Conservation (phyloP, 2,329 filamentous ascomycete genomes). For the Talaromyces sp. region DNA sequence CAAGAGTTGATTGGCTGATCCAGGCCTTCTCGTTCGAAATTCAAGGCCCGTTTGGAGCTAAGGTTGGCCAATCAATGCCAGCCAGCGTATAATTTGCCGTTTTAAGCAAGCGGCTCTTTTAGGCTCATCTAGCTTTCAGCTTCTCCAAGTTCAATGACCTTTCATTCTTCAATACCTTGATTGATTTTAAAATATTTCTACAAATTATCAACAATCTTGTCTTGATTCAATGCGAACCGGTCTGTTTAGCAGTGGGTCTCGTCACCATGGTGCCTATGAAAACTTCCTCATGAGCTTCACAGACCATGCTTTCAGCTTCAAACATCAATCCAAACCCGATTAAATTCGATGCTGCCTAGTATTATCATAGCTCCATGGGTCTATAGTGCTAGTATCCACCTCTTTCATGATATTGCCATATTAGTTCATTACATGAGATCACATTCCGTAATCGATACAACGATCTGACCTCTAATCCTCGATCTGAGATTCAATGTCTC, state of each 20-base stretch:
- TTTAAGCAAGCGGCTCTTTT: not conserved
- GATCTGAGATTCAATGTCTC: slow-evolving; percentile 1
- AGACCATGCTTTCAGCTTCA: not conserved
- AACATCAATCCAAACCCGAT: not conserved
- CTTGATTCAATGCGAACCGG: not conserved
- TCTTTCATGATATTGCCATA: not conserved
- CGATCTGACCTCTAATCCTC: not conserved
- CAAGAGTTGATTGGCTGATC: not conserved
- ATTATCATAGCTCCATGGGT: not conserved
- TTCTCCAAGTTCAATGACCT: not conserved
- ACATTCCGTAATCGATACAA: not conserved
- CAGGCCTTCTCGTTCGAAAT: not conserved
- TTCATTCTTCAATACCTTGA: not conserved
- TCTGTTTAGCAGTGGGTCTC: not conserved
- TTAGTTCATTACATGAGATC: not conserved
- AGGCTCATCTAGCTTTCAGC: not conserved
- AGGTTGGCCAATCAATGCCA: not conserved
- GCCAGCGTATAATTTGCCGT: not conserved
- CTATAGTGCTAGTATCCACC: not conserved
- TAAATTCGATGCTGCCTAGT: not conserved
- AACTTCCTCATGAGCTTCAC: not conserved
- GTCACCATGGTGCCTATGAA: no score
- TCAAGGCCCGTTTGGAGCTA: not conserved
- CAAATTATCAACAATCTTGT: not conserved
- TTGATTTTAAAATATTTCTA: not conserved